A percentile compares a stretch with the other conserved stretches of the same genome.
Conservation (phyloP, 1,139 yeast species). For the Hansenula anomala region DNA sequence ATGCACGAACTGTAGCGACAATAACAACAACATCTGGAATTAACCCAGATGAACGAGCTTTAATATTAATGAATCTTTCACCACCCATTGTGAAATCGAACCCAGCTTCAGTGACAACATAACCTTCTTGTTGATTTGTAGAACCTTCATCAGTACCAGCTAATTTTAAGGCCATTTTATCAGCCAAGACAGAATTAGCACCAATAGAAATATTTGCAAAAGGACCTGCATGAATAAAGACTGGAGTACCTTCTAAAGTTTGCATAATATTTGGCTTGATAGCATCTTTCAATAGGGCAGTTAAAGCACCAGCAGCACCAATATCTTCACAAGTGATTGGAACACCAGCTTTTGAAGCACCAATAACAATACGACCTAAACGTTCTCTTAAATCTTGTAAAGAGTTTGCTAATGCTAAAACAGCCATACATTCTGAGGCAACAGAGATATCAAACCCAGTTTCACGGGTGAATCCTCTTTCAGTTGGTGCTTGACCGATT, state of each 20-base stretch:
- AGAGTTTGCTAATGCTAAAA: constrained; percentile 82
- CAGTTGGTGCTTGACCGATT: constrained; percentile 91
- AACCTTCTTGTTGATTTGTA: constrained; percentile 69
- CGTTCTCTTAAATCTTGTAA: constrained; percentile 85
- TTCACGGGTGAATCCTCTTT: constrained; percentile 81
- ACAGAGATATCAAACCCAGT: constrained; percentile 97
- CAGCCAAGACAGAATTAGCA: constrained; percentile 92
- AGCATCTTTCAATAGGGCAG: constrained; percentile 94
- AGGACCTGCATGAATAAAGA: constrained; percentile 97
- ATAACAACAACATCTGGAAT: constrained; percentile 90
- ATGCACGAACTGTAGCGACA: constrained; percentile 96
- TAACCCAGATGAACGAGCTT: constrained; percentile 90
- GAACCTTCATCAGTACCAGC: constrained; percentile 63
- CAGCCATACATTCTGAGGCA: constrained; percentile 98
- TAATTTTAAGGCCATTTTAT: constrained; percentile 89
- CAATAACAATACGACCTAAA: constrained; percentile 88
- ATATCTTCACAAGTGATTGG: constrained; percentile 95
- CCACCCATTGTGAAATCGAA: constrained; percentile 99
- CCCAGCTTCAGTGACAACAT: constrained; percentile 96
- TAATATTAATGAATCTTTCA: constrained; percentile 93
- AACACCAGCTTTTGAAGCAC: constrained; percentile 72
- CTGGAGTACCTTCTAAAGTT: constrained; percentile 97
- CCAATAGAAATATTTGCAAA: constrained; percentile 98
- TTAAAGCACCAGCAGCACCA: constrained; percentile 96
- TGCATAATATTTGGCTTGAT: constrained; percentile 98